Base-by-base conservation (phyloP, 257 asterid genomes). In the Ophiorrhiza pumila region DNA sequence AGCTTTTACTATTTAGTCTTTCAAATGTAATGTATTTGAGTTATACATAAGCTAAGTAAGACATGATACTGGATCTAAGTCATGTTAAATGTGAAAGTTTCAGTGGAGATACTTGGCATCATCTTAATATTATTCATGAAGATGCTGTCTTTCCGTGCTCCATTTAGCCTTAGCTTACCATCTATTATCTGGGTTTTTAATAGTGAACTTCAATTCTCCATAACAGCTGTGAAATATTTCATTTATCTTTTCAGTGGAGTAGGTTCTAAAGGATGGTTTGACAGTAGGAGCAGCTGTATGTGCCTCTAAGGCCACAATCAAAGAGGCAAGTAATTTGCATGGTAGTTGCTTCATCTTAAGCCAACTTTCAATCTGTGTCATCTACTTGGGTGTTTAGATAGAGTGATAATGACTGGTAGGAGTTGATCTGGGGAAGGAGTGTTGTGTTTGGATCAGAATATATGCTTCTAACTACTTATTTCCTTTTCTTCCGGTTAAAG, bases 291-390 rank as follows among this genome's bases (percentile, higher is more conserved):
- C 99, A 71, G 98, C 99, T 77, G 99, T 95, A 65, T 92, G 92
- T 66, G 99, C 96, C 77, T 85, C 98, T 53, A 95, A 95, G 85
- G 97, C 99, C 62, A 95, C 99, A 41, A 90, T 95, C 83, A 95
- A 95, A 81, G 97, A 91, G 97, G 99, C 86, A 72, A 42, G 43
- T 45, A 12, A 63, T 75, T 5, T 75, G 11, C 13, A 4, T 32
- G 34, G 23, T 10, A 29, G 60, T 42, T 1, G 1, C 39, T 67
- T 49, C 43, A 55, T 57, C 58, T 39, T 41, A 32, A 50, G 22
- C 17, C 37, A 55, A 27, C 35, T 46, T 20, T 27, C 43, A 57
- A 31, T 57, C 52, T 25, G 46, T 37, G 32, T 23, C 39, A 9
- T 43, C 23, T 15, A 29, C 10, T 58, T 50, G 22, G 29, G 12